Percentiles rank a stretch among this genome's conserved stretches.
phyloP scores from a whole-genome alignment of 2,329 filamentous ascomycete genomes.

The Apiospora pterosperma region DNA sequence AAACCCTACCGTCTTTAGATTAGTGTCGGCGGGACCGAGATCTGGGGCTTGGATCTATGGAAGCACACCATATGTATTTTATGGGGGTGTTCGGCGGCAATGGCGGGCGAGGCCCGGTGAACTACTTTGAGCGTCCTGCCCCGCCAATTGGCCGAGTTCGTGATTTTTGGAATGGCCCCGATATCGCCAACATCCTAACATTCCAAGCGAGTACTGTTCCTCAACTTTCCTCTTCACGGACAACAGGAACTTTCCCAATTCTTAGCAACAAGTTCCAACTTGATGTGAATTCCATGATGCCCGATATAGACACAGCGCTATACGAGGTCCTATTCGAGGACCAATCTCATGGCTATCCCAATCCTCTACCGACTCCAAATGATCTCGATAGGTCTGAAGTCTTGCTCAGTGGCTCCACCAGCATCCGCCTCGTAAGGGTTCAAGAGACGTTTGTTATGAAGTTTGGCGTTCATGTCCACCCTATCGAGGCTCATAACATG shows the following conservation, averaged over 20 bases:
- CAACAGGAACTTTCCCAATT: neutral
- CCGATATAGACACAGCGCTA: neutral
- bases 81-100: neutral
- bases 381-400: conserved; percentile 6
- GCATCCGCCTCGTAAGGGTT: conserved; percentile 3
- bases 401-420: neutral
- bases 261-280: neutral
- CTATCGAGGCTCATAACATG: conserved; percentile 18
- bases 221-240: neutral
- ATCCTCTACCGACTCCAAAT: conserved; percentile 7
- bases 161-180: too few relatives aligned
- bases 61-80: neutral
- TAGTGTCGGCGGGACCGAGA: too few relatives aligned
- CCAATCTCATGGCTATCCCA: conserved; percentile 1
- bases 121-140: too few relatives aligned
- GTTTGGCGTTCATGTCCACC: conserved; percentile 11
- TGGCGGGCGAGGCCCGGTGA: neutral
- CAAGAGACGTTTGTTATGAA: conserved; percentile 10
- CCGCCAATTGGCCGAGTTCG: too few relatives aligned
- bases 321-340: neutral
- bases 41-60: too few relatives aligned
- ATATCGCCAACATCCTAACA: neutral
- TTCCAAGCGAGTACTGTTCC: neutral
- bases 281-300: neutral
- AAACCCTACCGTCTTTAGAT: too few relatives aligned